Evolutionary conservation across 352 stramenopile species (phyloP), one percentile per base, ranked within the genome.

Genomic region (Thraustochytrium striatum): DNA sequence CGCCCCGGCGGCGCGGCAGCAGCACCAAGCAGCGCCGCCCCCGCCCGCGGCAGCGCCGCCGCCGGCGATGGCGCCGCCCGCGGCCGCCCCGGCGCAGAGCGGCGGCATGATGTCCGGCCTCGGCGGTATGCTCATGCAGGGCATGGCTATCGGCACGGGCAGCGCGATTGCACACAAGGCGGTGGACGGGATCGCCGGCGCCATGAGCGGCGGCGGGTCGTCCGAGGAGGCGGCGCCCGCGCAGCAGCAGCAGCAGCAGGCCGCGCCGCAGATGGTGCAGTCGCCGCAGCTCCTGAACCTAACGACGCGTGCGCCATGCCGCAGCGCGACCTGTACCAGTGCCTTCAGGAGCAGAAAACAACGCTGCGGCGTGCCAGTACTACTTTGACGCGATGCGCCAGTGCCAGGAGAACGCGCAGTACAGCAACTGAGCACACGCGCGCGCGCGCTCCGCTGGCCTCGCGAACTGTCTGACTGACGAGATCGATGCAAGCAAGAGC

Each of bases 281-380:
- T 68, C 28, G 33, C 16, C 57, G 36, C 36, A 19, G 57, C 19
- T 68, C 13, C 72, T 33, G 47, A 13, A 83, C 3, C n/a, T n/a
- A 82, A 82, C 1, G 80, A 82, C 16, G 33, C 86, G 35, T 93
- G 89, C 81, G 73, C 82, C 30, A 87, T 84, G 52, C 84, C 91
- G 83, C 87, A 91, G 65, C 90, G 91, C 83, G 86, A 87, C 25
- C 91, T 93, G 83, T 84, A 89, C 57, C 86, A 92, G 75, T 93
- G 89, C 83, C 83, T 93, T 61, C 86, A 91, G 83, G 81, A 83
- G 36, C 57, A 68, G 47, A 55, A 55, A 91, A 91, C 85, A 88
- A 94, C 83, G 89, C 91, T 28, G 84, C 87, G 33, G 83, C 87
- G 73, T 94, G 89, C 82, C 89, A 94, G 78, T 93, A 91, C 81